These are phyloP conservation scores for Apodospora peruviana DNA, from an alignment of 495 filamentous ascomycete genomes.

Conservation along the genomic window DNA sequence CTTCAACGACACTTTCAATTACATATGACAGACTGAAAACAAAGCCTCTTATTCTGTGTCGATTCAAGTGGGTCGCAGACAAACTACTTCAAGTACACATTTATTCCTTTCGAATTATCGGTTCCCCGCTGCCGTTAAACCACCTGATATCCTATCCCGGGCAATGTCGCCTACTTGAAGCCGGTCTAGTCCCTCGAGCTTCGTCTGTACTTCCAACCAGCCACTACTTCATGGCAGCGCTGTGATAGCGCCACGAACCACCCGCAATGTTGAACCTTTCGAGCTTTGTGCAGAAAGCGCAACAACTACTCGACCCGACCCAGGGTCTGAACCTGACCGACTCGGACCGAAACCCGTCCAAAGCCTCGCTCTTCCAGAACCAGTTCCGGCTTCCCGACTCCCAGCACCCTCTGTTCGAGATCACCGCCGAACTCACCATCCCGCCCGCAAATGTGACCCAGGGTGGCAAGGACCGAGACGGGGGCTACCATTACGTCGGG, in stretches of 20 bases:
- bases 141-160: not conserved
- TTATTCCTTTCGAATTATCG: too few relatives aligned
- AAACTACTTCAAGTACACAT: too few relatives aligned
- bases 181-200: not conserved
- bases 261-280: conserved; percentile 58
- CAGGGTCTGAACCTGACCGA: conserved; percentile 62
- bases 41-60: too few relatives aligned
- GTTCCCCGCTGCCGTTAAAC: too few relatives aligned
- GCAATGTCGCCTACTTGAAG: not conserved
- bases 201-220: not conserved
- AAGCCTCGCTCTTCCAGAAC: conserved; percentile 86
- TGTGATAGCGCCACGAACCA: conserved; percentile 1
- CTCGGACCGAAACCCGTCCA: conserved; percentile 75
- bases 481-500: conserved; percentile 84
- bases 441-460: conserved; percentile 56
- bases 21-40: too few relatives aligned
- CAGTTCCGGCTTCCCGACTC: conserved; percentile 93
- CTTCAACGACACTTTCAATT: too few relatives aligned
- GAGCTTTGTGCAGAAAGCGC: conserved; percentile 87
- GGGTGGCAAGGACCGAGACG: conserved; percentile 56
- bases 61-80: too few relatives aligned
- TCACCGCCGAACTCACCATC: conserved; percentile 89
- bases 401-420: conserved; percentile 88
- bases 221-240: conserved; percentile 8
- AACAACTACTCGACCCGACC: conserved; percentile 81